Evolutionary conservation across 805 yeast genomes (phyloP), one percentile per base, ranked within the genome.

Genomic region (Blastobotrys robertii): DNA sequence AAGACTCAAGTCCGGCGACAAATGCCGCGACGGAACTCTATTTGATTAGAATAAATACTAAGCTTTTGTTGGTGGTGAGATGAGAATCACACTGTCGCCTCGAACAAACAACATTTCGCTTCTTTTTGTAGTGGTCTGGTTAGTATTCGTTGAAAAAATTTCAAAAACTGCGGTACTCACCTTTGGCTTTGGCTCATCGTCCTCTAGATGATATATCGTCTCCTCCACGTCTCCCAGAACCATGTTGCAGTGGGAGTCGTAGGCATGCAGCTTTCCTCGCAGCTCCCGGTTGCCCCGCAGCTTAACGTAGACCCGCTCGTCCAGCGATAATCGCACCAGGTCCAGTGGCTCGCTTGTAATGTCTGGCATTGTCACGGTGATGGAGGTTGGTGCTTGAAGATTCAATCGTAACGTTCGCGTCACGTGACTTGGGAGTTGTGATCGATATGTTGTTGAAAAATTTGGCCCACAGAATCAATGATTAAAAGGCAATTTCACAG

Each of bases 191-290:
- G 69, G 73, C 3, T 70, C 58, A 3, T 65, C 74, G 3, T 70
- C 74, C 3, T 71, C 78, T 11, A 79, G 55, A 32, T 69, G 68
- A 59, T 75, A 84, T 32, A 88, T 77, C 1, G 83, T 84, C 59
- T 92, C 99, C 43, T 73, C 74, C 6, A 95, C 96, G 55, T 92
- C 94, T 52, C 97, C 86, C 49, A 92, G 73, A 32, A 92, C 96
- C 72, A 92, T 77, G 61, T 94, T 92, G 65, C 97, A 92, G 65
- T 90, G 98, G 38, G 94, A 83, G 65, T 90, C 98, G 65, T 84
- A 90, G 1, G 95, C 94, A 62, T 88, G 97, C 43, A 92, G 70
- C 48, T 76, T 79, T 3, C 99, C 99, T 25, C 77, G 76, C 65
- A 92, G 74, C 59, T 90, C 96, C 55, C 99, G 75, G 50, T 92